Conservation (phyloP, 352 stramenopile genomes). For the Globisporangium viniferum region DNA sequence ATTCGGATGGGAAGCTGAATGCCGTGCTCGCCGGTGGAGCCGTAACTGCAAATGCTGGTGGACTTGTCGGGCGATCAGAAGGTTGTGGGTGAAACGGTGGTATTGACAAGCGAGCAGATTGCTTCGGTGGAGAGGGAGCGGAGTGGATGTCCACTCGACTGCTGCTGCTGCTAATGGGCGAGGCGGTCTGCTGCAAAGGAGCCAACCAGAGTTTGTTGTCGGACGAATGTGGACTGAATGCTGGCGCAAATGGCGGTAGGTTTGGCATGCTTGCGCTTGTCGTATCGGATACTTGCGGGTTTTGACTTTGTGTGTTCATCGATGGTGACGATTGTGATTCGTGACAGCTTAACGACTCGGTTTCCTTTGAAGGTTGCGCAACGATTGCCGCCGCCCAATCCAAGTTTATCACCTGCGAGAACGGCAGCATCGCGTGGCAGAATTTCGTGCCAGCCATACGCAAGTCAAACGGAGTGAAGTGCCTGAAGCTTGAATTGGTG, state of each 20-base stretch:
- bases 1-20: constrained; percentile 24
- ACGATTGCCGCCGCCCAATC: constrained; percentile 21
- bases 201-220: constrained; percentile 28
- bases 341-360: background rate
- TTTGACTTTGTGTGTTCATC: background rate
- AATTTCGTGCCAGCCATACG: constrained; percentile 43
- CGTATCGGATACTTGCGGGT: background rate
- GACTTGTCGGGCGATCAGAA: background rate
- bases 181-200: constrained; percentile 8
- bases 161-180: background rate
- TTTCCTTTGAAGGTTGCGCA: background rate
- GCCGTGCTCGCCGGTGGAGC: background rate
- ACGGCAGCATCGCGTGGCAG: constrained; percentile 55
- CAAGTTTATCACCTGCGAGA: constrained; percentile 52
- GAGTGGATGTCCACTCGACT: background rate
- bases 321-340: background rate
- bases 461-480: constrained; percentile 65
- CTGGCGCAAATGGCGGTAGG: background rate
- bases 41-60: background rate
- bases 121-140: background rate
- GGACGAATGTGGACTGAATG: background rate
- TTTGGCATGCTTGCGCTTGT: background rate
- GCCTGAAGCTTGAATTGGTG: constrained; percentile 14
- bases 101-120: background rate
- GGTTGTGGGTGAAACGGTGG: background rate